A percentile compares a stretch with the other conserved stretches of the same genome.
Conservation (phyloP, 2,329 filamentous ascomycete species). For the Penicillium sp. region DNA sequence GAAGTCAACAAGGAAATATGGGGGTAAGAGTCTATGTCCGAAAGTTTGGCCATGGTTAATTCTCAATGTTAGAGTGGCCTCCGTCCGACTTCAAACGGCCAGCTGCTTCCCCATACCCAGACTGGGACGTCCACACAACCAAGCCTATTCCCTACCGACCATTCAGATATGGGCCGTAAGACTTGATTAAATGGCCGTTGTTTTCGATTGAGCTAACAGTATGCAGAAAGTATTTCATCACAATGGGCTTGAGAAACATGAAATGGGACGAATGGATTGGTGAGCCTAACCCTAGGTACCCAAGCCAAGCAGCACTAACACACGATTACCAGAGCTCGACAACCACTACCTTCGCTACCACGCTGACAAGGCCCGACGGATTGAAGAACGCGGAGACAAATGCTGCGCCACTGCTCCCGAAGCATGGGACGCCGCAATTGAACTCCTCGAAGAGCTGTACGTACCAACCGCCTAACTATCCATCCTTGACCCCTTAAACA, state of each 20-base stretch:
- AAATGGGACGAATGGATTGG: constrained; percentile 75
- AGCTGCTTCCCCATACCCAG: constrained; percentile 63
- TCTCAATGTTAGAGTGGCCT: constrained; percentile 54
- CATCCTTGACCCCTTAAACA: neutral
- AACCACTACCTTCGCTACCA: constrained; percentile 77
- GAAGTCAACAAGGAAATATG: constrained; percentile 46
- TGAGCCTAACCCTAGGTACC: constrained; percentile 20
- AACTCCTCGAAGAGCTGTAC: constrained; percentile 75
- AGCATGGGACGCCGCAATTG: constrained; percentile 72
- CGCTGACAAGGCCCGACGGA: constrained; percentile 70
- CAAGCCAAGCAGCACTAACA: constrained; percentile 1
- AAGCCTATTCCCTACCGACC: constrained; percentile 78
- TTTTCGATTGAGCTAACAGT: neutral
- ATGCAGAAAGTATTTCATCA: constrained; percentile 69
- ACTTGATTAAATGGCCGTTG: constrained; percentile 18
- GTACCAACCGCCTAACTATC: neutral
- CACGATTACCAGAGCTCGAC: constrained; percentile 67
- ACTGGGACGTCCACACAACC: constrained; percentile 71
- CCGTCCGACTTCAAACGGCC: constrained; percentile 65
- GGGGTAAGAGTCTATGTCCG: constrained; percentile 45
- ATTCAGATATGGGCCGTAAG: constrained; percentile 72
- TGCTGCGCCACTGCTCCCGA: constrained; percentile 72
- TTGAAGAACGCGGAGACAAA: constrained; percentile 68
- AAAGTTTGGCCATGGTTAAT: neutral
- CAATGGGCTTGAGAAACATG: constrained; percentile 75